Evolutionary conservation across 805 yeast species (phyloP).

Genomic region (Kodamaea leandrae): DNA sequence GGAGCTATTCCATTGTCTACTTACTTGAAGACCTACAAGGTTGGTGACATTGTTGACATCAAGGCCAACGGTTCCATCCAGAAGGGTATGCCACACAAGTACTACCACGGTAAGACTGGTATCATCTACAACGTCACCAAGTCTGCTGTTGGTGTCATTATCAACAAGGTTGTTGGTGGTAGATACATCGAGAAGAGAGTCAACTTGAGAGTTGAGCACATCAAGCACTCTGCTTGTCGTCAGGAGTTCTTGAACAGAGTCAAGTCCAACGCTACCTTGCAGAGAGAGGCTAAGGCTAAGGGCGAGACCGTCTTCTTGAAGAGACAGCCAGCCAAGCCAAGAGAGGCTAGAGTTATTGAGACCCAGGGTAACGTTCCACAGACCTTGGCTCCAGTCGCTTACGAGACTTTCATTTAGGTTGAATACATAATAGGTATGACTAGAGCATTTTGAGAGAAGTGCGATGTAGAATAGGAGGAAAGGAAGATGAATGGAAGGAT

Average conservation of each 20-base stretch:
- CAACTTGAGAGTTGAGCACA: constrained; percentile 97
- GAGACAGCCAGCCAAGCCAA: constrained; percentile 99
- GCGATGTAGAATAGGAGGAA: background rate
- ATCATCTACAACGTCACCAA: constrained; percentile 98
- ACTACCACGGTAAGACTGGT: constrained; percentile 99
- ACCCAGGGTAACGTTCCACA: constrained; percentile 86
- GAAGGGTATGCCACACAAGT: constrained; percentile 99
- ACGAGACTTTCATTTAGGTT: constrained; percentile 96
- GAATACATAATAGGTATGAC: constrained; percentile 3
- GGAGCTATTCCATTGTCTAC: constrained; percentile 93
- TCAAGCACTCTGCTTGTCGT: constrained; percentile 99
- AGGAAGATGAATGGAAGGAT: background rate
- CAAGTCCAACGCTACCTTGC: constrained; percentile 91
- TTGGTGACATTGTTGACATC: constrained; percentile 99
- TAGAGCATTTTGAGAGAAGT: no score
- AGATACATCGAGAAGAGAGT: constrained; percentile 99
- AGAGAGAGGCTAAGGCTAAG: constrained; percentile 89
- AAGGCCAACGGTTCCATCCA: constrained; percentile 99
- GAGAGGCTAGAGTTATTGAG: constrained; percentile 82
- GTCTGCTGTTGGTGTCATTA: constrained; percentile 95
- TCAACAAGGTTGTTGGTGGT: constrained; percentile 98
- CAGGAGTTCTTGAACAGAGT: constrained; percentile 98
- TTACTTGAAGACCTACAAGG: constrained; percentile 96
- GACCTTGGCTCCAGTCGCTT: constrained; percentile 98
- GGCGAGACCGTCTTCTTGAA: constrained; percentile 89